Evolutionary conservation across 2,329 filamentous ascomycete species (phyloP), one percentile per base, ranked within the genome.

Genomic region (Leptographium lundbergii): DNA sequence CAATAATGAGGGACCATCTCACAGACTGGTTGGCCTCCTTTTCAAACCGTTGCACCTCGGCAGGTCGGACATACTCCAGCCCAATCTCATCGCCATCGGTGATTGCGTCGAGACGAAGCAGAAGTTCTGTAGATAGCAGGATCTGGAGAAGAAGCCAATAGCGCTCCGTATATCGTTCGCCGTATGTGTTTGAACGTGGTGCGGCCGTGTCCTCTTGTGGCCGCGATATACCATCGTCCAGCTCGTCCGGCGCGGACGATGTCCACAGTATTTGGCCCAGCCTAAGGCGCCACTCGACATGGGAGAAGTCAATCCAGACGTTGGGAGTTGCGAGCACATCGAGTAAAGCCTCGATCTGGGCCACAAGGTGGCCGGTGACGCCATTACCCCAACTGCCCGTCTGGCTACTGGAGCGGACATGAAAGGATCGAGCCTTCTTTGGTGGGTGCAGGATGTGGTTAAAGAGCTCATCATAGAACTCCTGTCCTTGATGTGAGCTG

Each of bases 261-360:
- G 65, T 84, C 86, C 86, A 90, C 2, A 90, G 71, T 50, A 89
- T 77, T 69, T 89, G 86, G 7, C 87, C 87, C 1, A 90, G 74
- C 14, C 85, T 77, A 60, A 90, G 86, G 45, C 87, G 79, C 86
- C 86, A 89, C 67, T 89, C 86, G 7, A 89, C 83, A 36, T 84
- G 77, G 24, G 85, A 86, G 63, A 90, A 87, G 69, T 90, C 86
- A 57, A 87, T 79, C 87, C 87, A 90, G 53, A 88, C 80, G 59
- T 86, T 85, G 58, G 83, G 77, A 9, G 81, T 73, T 0, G 79
- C 81, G 52, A 90, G 75, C 11, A 86, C 80, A 67, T 82, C 82
- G 53, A 89, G 77, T 22, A 90, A 72, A 4, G 83, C 80, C 63
- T 85, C 77, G 59, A 89, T 88, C 67, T 90, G 87, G 42, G 87